phyloP scores from a whole-genome alignment of 345 rosid genomes.

The Linum trigynum region DNA sequence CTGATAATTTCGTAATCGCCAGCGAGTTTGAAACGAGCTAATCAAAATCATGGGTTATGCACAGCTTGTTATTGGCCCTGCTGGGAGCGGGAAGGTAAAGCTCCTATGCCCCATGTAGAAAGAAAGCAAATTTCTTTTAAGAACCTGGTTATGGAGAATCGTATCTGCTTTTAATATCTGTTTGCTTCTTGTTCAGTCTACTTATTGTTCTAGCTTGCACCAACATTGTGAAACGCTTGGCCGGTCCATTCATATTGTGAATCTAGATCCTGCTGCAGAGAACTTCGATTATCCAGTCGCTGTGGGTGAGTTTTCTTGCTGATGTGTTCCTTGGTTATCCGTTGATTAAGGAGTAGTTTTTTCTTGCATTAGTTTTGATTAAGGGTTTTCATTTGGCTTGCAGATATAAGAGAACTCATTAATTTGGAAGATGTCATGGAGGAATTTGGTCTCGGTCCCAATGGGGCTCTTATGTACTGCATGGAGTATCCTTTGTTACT shows the following conservation, averaged over 20 bases:
- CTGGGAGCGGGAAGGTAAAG: slow-evolving; percentile 86
- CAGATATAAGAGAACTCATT: slow-evolving; percentile 85
- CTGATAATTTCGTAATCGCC: slow-evolving; percentile 15
- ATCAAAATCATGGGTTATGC: slow-evolving; percentile 57
- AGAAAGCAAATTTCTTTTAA: background rate
- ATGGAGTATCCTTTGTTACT: slow-evolving; percentile 87
- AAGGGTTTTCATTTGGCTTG: slow-evolving; percentile 6
- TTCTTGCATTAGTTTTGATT: background rate
- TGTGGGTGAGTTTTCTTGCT: slow-evolving; percentile 47
- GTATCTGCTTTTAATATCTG: background rate
- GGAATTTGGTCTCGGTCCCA: slow-evolving; percentile 82
- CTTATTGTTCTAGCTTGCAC: slow-evolving; percentile 74
- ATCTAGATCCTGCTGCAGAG: slow-evolving; percentile 93
- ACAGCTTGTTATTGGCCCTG: slow-evolving; percentile 75
- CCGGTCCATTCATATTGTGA: slow-evolving; percentile 58
- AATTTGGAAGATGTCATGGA: slow-evolving; percentile 93
- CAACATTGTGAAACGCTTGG: slow-evolving; percentile 59
- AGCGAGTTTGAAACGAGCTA: background rate
- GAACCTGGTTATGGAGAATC: background rate
- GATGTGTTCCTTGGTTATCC: background rate
- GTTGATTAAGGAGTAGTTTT: background rate
- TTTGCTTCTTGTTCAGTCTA: slow-evolving; percentile 40
- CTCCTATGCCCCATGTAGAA: background rate
- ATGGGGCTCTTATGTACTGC: slow-evolving; percentile 84
- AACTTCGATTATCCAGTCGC: slow-evolving; percentile 83